Evolutionary conservation across 2,329 filamentous ascomycete genomes (phyloP), one percentile per base, ranked within the genome.

Genomic region (Pyricularia pennisetigena): DNA sequence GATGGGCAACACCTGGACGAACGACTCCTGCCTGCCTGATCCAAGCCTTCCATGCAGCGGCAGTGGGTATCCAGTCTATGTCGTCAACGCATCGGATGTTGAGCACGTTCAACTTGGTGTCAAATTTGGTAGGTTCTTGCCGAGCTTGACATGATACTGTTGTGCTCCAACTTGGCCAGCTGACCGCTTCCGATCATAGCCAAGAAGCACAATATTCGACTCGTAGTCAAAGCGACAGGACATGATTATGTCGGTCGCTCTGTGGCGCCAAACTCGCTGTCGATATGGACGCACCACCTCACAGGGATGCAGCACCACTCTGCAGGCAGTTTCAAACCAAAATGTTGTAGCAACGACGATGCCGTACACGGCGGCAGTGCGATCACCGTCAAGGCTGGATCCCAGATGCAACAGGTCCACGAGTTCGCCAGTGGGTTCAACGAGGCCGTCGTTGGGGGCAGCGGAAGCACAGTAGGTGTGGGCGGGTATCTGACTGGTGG

Each of bases 401-500:
- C 83, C 0, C 80, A 83, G 65, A 83, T 83, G 70, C 76, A 77
- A 32, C 78, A 84, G 5, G 74, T 83, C 0, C 83, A 86, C 70
- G 72, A 77, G 0, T 75, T 78, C 12, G 79, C 84, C 0, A 75
- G 82, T 68, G 71, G 76, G 2, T 72, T 79, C 68, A 79, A 82
- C 64, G 75, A 85, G 9, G 78, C 79, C 0, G 75, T 87, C 7
- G 82, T 89, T 0, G 84, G 82, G 0, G 86, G 86, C 1, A 80
- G 80, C 1, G 82, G 80, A 64, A 81, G 81, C 57, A 82, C 82
- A 0, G 87, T 90, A 1, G 83, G 85, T 0, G 78, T 86, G 0
- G 86, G 85, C 9, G 88, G 87, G 0, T 90, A 86, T 67, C 77
- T 83, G 2, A 85, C 86, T 20, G 86, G 86, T 0, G 87, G 85